These are phyloP conservation scores for Agrocybe praecox DNA, from an alignment of 768 basidiomycete species.

Conservation along the genomic window DNA sequence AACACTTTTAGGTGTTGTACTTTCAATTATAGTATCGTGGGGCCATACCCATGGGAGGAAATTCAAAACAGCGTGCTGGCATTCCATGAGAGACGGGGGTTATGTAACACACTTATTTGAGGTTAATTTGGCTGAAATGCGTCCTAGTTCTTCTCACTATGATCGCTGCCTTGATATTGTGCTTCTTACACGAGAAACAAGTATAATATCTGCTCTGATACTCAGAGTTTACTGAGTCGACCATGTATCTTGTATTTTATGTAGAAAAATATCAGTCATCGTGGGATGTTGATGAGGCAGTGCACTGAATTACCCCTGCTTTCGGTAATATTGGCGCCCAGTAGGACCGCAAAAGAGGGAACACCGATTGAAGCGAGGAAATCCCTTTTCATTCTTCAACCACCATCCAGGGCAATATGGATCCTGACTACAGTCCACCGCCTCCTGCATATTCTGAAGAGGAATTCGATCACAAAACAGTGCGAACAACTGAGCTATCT, in stretches of 20 bases:
- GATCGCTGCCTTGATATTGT: too few relatives aligned
- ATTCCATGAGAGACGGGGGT: background rate
- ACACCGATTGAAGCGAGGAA: constrained; percentile 1
- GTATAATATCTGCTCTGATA: too few relatives aligned
- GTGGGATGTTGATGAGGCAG: background rate
- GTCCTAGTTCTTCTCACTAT: too few relatives aligned
- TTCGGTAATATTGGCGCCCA: constrained; percentile 12
- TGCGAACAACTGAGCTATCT: constrained; percentile 42
- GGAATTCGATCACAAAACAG: constrained; percentile 57
- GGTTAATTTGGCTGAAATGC: background rate
- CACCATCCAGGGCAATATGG: constrained; percentile 12
- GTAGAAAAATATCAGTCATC: too few relatives aligned
- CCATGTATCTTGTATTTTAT: too few relatives aligned
- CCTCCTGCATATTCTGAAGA: constrained; percentile 51
- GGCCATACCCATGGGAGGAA: too few relatives aligned
- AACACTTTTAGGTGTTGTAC: too few relatives aligned
- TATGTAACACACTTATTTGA: background rate
- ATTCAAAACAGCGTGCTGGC: too few relatives aligned
- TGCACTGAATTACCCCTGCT: constrained; percentile 4
- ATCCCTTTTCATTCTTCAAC: background rate
- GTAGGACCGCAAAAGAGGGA: constrained; percentile 8
- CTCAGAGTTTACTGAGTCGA: too few relatives aligned
- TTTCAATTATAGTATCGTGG: too few relatives aligned
- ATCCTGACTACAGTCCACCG: constrained; percentile 26
- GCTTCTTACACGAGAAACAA: too few relatives aligned